Base-by-base conservation (phyloP, 495 filamentous ascomycete species). In the Echria macrotheca region DNA sequence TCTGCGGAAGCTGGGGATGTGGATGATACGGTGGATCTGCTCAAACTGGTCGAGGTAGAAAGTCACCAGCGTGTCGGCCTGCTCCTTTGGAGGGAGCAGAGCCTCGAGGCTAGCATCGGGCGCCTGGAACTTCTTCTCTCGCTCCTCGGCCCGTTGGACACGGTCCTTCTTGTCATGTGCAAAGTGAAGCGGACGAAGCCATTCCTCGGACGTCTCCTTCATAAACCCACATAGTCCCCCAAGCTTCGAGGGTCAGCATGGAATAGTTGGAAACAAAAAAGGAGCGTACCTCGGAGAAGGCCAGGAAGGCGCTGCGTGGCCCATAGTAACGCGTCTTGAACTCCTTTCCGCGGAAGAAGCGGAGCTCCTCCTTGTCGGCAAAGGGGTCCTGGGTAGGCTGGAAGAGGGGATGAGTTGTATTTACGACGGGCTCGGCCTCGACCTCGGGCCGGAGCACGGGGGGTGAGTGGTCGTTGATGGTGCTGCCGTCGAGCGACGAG, bases 251-350 rank as follows among this genome's bases (percentile, higher is more conserved):
- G 15, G 1, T 37, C 25, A 14, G 33, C 31, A 6, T 24, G 22
- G 3, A 18, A 17, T 17, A 42, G 26, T 37, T 5, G 28, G 7
- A 4, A 22, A 19, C 2, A 12, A 24, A 4, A n/a, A 22, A 19
- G 19, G 5, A 43, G 52, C 46, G 35, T 57, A 68, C 65, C 25
- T 70, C 67, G 17, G 56, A 47, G 36, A 70, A 69, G 22, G 67
- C 67, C 36, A 69, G 46, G 47, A 64, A 73, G 18, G 70, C 71
- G 49, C 71, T 76, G 39, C 74, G 67, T 0, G 73, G 73, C 2
- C 72, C 73, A 49, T 68, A 70, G 52, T 74, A 76, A 40, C 71
- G 68, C 5, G 69, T 72, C 56, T 71, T 73, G 55, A 72, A 75
- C 42, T 69, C 64, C 41, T 61, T 64, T 48, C 58, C 61, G 6